These are phyloP conservation scores for Tetrapisispora nanseiensis DNA, from an alignment of 805 yeast species.

Conservation along the genomic window DNA sequence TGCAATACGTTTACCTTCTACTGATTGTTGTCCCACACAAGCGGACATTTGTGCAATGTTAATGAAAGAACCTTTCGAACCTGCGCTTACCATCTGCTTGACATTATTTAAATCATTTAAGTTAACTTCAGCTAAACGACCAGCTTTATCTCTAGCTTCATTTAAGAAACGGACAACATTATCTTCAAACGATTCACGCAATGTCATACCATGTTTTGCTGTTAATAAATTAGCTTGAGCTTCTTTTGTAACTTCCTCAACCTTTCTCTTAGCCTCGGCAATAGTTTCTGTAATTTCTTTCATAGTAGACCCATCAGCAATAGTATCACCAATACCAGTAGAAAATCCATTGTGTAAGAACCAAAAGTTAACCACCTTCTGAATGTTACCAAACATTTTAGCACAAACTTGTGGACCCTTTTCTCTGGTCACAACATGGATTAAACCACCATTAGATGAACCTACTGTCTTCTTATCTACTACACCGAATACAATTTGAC, in stretches of 20 bases:
- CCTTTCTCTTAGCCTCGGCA: conserved; percentile 85
- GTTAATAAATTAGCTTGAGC: conserved; percentile 83
- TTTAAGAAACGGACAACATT: conserved; percentile 90
- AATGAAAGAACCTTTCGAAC: conserved; percentile 98
- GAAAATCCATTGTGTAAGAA: conserved; percentile 93
- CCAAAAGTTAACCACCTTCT: conserved; percentile 95
- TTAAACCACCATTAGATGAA: conserved; percentile 95
- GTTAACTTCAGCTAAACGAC: conserved; percentile 95
- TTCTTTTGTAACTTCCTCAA: conserved; percentile 83
- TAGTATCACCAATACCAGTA: conserved; percentile 99
- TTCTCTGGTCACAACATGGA: conserved; percentile 95
- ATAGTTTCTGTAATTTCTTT: conserved; percentile 86
- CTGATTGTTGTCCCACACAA: conserved; percentile 99
- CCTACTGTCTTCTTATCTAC: conserved; percentile 98
- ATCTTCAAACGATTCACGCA: conserved; percentile 96
- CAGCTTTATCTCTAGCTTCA: conserved; percentile 98
- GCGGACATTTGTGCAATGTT: conserved; percentile 99
- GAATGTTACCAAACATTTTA: conserved; percentile 80
- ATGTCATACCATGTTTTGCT: conserved; percentile 99
- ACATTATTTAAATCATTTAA: conserved; percentile 91
- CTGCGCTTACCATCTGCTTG: conserved; percentile 98
- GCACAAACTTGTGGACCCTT: conserved; percentile 91
- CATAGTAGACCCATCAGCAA: conserved; percentile 97
- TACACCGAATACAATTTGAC: conserved; percentile 95
- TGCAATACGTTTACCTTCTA: conserved; percentile 98